phyloP scores from a whole-genome alignment of 148 eudicot genomes.

The Bassia scoparia region DNA sequence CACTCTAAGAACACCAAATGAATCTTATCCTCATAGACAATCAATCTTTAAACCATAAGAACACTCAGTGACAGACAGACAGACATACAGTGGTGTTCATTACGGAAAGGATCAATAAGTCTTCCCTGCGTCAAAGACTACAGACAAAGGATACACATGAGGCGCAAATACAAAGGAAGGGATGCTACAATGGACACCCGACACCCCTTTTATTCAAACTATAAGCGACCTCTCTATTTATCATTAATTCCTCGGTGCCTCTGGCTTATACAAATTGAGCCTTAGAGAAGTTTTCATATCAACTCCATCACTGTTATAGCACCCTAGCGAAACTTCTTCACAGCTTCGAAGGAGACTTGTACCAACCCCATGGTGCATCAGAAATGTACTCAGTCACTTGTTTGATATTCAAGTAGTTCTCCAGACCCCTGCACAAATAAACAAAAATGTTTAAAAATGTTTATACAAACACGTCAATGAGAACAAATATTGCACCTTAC shows the following conservation, averaged over 20 bases:
- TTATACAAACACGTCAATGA: background rate
- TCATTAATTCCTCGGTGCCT: background rate
- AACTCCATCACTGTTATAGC: background rate
- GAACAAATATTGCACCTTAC: background rate
- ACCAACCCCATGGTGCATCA: slow-evolving; percentile 95
- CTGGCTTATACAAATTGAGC: background rate
- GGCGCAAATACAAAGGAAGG: background rate
- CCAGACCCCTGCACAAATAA: slow-evolving; percentile 68
- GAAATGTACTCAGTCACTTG: slow-evolving; percentile 84
- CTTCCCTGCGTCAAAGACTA: background rate
- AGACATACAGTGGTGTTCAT: background rate
- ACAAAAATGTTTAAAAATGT: background rate
- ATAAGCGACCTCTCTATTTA: background rate
- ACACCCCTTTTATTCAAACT: slow-evolving; percentile 10
- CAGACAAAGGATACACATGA: background rate
- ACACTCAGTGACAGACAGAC: background rate
- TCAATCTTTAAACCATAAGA: background rate
- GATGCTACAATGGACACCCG: background rate
- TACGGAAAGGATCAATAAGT: background rate
- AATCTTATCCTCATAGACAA: background rate
- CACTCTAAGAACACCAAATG: background rate
- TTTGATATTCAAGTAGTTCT: slow-evolving; percentile 82
- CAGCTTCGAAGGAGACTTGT: slow-evolving; percentile 74
- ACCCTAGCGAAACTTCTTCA: slow-evolving; percentile 27
- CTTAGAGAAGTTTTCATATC: background rate